phyloP scores from a whole-genome alignment of 140 eudicot genomes.

The Ambrosia hybrid region DNA sequence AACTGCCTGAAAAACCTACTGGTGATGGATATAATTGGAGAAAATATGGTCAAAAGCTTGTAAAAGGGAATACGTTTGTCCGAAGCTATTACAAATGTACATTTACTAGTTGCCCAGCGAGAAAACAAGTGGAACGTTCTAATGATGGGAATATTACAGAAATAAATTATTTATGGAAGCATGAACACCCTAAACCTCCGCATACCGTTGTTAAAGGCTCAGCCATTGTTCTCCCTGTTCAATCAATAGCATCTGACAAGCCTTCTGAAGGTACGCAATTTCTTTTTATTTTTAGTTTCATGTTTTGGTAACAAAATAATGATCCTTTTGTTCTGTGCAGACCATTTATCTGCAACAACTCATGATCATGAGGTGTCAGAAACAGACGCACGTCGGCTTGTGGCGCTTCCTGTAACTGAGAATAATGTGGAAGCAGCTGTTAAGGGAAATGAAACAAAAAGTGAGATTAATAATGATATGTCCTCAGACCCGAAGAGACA shows the following conservation, averaged over 20 bases:
- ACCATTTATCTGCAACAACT: conserved; percentile 37
- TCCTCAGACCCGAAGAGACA: conserved; percentile 58
- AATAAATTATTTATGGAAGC: conserved; percentile 68
- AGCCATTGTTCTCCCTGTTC: conserved; percentile 45
- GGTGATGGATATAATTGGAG: conserved; percentile 96
- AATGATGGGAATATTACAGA: conserved; percentile 76
- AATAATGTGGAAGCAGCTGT: conserved; percentile 32
- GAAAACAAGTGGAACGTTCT: conserved; percentile 88
- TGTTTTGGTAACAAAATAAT: neutral
- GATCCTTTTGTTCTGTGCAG: conserved; percentile 37
- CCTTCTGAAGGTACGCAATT: conserved; percentile 45
- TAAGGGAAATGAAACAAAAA: conserved; percentile 32
- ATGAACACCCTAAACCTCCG: conserved; percentile 72
- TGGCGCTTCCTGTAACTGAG: conserved; percentile 27
- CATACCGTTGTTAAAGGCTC: conserved; percentile 45
- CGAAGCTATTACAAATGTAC: conserved; percentile 94
- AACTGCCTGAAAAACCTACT: conserved; percentile 65
- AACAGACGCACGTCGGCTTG: conserved; percentile 32
- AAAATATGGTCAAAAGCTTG: conserved; percentile 89
- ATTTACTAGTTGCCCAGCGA: conserved; percentile 60
- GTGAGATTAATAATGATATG: conserved; percentile 44
- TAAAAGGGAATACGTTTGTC: conserved; percentile 72
- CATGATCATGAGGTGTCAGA: conserved; percentile 43
- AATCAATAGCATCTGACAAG: conserved; percentile 42
- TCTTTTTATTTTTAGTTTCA: conserved; percentile 7